Percentiles rank a stretch among this genome's conserved stretches.
Evolutionary conservation across 306 rosid species (phyloP).

Genomic region (Cucurbita moschata): DNA sequence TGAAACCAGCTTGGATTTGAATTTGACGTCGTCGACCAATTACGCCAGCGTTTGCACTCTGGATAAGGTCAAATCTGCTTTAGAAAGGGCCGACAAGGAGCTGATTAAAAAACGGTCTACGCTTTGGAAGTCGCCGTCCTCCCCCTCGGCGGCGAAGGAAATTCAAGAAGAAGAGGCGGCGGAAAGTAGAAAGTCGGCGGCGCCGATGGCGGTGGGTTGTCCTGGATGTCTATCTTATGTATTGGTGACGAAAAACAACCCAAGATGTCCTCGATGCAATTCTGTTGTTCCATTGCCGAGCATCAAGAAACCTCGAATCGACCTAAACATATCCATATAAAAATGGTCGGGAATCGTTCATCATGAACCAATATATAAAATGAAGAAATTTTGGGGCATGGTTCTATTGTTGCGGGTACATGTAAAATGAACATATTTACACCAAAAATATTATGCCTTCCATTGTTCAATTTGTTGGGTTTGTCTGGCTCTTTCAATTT

Average conservation of each 20-base stretch:
- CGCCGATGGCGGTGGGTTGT: constrained; percentile 87
- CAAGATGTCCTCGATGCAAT: constrained; percentile 80
- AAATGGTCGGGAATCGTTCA: not conserved
- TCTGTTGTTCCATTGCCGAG: constrained; percentile 47
- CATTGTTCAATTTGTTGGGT: not conserved
- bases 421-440: not conserved
- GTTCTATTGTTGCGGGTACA: not conserved
- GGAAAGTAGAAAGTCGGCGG: constrained; percentile 20
- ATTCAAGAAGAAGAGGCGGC: constrained; percentile 50
- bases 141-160: constrained; percentile 43
- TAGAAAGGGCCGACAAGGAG: constrained; percentile 88
- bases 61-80: constrained; percentile 86
- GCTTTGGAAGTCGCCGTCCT: constrained; percentile 46
- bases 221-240: constrained; percentile 91
- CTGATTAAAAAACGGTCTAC: constrained; percentile 43
- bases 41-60: constrained; percentile 84
- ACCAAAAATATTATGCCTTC: not conserved
- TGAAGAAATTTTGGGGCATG: not conserved
- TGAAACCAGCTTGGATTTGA: constrained; percentile 54
- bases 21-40: constrained; percentile 35
- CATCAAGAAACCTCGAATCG: constrained; percentile 79
- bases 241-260: constrained; percentile 69
- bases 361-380: not conserved
- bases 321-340: constrained; percentile 56
- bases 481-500: not conserved